A percentile compares a stretch with the other conserved stretches of the same genome.
These are phyloP conservation scores for Lasiosphaeriaceae sp. DNA, from an alignment of 495 filamentous ascomycete genomes.

Conservation along the genomic window DNA sequence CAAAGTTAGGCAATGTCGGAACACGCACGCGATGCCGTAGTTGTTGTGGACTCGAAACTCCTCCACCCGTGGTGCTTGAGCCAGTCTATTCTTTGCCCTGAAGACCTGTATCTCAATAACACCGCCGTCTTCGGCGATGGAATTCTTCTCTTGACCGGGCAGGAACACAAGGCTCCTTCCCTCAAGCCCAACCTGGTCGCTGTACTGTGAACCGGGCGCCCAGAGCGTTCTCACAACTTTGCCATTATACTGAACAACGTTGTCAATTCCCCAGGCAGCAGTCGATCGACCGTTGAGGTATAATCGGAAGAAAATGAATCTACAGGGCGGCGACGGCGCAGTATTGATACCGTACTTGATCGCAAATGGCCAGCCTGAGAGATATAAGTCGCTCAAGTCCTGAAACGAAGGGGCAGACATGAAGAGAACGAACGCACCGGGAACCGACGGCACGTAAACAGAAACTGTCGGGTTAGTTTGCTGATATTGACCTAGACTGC, in stretches of 20 bases:
- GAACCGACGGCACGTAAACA: constrained; percentile 47
- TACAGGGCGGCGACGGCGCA: constrained; percentile 23
- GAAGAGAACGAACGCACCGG: constrained; percentile 30
- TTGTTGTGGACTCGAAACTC: constrained; percentile 36
- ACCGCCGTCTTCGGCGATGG: constrained; percentile 47
- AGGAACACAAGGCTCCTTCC: constrained; percentile 40
- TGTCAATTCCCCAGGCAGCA: constrained; percentile 45
- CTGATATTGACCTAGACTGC: too few relatives aligned
- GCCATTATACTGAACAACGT: constrained; percentile 22
- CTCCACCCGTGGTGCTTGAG: constrained; percentile 30
- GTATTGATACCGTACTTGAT: constrained; percentile 38
- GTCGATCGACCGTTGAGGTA: constrained; percentile 46
- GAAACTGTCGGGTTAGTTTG: constrained; percentile 38
- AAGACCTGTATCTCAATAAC: constrained; percentile 49
- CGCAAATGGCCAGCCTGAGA: constrained; percentile 41
- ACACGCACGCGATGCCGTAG: constrained; percentile 46
- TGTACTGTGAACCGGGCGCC: constrained; percentile 28
- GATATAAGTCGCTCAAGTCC: neutral
- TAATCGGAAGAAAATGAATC: constrained; percentile 47
- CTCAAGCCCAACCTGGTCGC: constrained; percentile 33
- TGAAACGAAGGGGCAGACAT: neutral
- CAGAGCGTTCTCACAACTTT: constrained; percentile 41
- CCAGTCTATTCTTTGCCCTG: constrained; percentile 37
- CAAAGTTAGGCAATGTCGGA: neutral
- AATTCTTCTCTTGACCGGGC: constrained; percentile 28